Base-by-base conservation (phyloP, 306 rosid species). In the Medicago ruthenica region DNA sequence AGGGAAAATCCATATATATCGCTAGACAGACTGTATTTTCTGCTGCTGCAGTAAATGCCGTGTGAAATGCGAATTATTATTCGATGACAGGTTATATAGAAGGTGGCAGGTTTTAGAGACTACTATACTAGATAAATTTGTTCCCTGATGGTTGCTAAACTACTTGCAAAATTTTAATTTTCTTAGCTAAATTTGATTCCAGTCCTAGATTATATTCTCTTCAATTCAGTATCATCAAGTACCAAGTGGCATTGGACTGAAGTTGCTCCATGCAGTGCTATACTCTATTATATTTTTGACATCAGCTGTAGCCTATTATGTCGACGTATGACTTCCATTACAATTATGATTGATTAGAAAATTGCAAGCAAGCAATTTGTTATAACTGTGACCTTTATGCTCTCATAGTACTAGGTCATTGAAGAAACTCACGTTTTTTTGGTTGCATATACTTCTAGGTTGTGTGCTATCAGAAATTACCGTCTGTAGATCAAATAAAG, bases 401-500 rank as follows among this genome's bases (percentile, higher is more conserved):
- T 75, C 44, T 61, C 71, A n/a, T 27, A 67, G 62, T 71, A 74
- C 59, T 62, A 17, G 41, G 15, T 64, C 57, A 67, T 67, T n/a
- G 59, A 10, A 62, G 16, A 74, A 41, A 79, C 63, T 73, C 31
- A 34, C 31, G 71, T 17, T n/a, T 36, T 42, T 4, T 77, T 74
- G 41, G 41, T 73, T 71, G 34, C 65, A 67, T 76, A 73, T 82
- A 61, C 83, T 70, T 37, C 68, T 74, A 95, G 98, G 91, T 92
- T 72, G 87, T 90, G 53, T 95, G 95, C 91, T 95, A 87, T 84
- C 84, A 78, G 76, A 92, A 88, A 80, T 80, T 95, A 84, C 86
- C 93, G 60, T 84, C 90, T 37, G 97, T 92, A 83, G 97, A 95
- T 76, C 98, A 95, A 88, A 87, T 95, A 57, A 95, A 95, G 80